A percentile compares a stretch with the other conserved stretches of the same genome.
These are phyloP conservation scores for Leptomonas seymouri DNA, from an alignment of 208 protist genomes.

Conservation along the genomic window DNA sequence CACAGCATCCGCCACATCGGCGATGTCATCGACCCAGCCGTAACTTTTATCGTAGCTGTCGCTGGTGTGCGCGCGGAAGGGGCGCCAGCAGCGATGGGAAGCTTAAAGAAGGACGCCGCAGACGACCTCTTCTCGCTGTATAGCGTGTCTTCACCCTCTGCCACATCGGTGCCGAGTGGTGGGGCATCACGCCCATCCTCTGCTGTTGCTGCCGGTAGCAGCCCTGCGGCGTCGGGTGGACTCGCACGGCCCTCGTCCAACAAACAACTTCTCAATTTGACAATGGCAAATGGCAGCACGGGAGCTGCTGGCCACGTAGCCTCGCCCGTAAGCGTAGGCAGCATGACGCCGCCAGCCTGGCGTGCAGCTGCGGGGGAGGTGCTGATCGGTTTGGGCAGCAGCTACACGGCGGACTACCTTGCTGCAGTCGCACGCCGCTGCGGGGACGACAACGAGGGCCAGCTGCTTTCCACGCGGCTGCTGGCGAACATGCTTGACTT, in stretches of 20 bases:
- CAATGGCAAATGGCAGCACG: not conserved
- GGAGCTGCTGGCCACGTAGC: constrained; percentile 4
- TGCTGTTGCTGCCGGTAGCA: not conserved
- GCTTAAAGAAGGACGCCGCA: constrained; percentile 60
- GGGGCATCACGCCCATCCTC: not conserved
- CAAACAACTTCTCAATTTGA: constrained; percentile 2
- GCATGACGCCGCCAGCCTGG: constrained; percentile 12
- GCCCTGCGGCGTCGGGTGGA: not conserved
- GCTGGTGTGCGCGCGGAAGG: constrained; percentile 42
- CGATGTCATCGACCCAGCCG: constrained; percentile 44
- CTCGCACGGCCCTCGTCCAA: constrained; percentile 13
- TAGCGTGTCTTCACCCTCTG: constrained; percentile 4
- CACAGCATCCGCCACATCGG: constrained; percentile 53
- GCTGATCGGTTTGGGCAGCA: constrained; percentile 40
- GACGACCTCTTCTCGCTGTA: constrained; percentile 50
- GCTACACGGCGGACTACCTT: constrained; percentile 74
- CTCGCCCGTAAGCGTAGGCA: constrained; percentile 23
- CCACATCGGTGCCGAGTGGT: constrained; percentile 3
- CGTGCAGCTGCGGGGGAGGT: constrained; percentile 42
- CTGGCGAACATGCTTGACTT: constrained; percentile 56
- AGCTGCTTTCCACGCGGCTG: constrained; percentile 67
- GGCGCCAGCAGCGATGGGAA: constrained; percentile 43
- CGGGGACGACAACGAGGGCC: constrained; percentile 74
- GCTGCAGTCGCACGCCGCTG: constrained; percentile 60
- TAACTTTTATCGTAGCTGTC: constrained; percentile 57